A percentile compares a stretch with the other conserved stretches of the same genome.
These are phyloP conservation scores for Candida succiphila DNA, from an alignment of 805 yeast genomes.

Conservation along the genomic window DNA sequence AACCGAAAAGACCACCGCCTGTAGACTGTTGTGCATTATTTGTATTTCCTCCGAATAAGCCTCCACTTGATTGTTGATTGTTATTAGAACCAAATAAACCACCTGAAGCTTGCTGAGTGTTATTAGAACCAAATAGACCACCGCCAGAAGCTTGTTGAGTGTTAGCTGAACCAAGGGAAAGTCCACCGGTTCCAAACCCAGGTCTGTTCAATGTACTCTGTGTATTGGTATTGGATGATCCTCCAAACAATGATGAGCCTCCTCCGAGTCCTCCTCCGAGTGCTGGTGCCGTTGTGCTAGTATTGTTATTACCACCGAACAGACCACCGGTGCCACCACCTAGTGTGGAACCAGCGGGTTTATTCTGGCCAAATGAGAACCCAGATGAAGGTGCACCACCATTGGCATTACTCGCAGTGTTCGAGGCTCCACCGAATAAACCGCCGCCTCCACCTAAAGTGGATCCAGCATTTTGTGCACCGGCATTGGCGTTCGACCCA, in stretches of 20 bases:
- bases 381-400: not conserved
- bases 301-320: constrained; percentile 9
- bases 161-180: constrained; percentile 19
- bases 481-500: constrained; percentile 9
- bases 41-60: constrained; percentile 14
- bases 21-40: not conserved
- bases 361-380: too few species aligned
- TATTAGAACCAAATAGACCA: constrained; percentile 27
- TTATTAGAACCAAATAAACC: constrained; percentile 6
- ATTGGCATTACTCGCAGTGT: not conserved
- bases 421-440: constrained; percentile 17
- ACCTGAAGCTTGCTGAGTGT: constrained; percentile 3
- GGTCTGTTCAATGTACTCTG: constrained; percentile 28
- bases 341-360: too few species aligned
- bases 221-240: constrained; percentile 10
- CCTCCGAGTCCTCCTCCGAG: constrained; percentile 22
- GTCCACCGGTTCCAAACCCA: constrained; percentile 16
- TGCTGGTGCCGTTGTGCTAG: constrained; percentile 6
- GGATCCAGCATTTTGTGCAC: constrained; percentile 1
- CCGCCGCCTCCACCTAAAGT: constrained; percentile 19
- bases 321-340: too few species aligned
- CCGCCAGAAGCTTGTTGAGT: constrained; percentile 15
- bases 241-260: not conserved
- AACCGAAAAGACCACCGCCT: constrained; percentile 11
- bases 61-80: constrained; percentile 7